A percentile compares a stretch with the other conserved stretches of the same genome.
Conservation (phyloP, 1,284 basidiomycete species). For the Trichosporon ovoides region DNA sequence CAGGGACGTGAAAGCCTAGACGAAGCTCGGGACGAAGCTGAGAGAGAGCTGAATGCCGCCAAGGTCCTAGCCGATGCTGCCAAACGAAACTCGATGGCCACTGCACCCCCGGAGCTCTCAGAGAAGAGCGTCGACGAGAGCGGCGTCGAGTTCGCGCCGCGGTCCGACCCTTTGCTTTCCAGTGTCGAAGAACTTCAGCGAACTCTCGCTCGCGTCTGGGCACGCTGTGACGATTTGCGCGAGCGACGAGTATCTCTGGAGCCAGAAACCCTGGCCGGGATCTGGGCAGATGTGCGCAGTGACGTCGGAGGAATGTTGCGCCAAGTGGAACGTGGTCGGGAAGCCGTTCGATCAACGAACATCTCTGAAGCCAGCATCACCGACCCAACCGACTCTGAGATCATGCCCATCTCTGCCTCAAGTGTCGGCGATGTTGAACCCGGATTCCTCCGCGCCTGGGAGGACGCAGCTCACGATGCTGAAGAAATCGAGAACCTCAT, state of each 20-base stretch:
- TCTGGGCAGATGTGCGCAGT: slow-evolving; percentile 18
- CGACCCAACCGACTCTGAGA: slow-evolving; percentile 6
- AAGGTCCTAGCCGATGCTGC: neutral
- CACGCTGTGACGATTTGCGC: slow-evolving; percentile 16
- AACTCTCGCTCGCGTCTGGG: slow-evolving; percentile 17
- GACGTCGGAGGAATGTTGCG: slow-evolving; percentile 20
- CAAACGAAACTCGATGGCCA: neutral
- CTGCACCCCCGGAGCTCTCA: neutral
- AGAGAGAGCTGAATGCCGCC: slow-evolving; percentile 10
- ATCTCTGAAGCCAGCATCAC: neutral
- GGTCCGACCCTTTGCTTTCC: slow-evolving; percentile 5
- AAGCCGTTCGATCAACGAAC: slow-evolving; percentile 6
- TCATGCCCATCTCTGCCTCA: neutral
- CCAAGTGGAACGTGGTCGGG: slow-evolving; percentile 18
- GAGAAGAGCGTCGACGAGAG: neutral
- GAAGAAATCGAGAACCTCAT: slow-evolving; percentile 14
- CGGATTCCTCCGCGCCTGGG: slow-evolving; percentile 29
- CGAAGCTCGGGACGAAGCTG: slow-evolving; percentile 13
- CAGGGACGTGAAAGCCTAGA: slow-evolving; percentile 24
- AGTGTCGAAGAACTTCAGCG: slow-evolving; percentile 21
- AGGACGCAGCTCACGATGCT: slow-evolving; percentile 5
- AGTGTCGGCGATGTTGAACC: slow-evolving; percentile 15
- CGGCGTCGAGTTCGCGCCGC: slow-evolving; percentile 12
- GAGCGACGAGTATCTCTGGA: neutral
- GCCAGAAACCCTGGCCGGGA: neutral